These are phyloP conservation scores for Candida wancherniae DNA, from an alignment of 805 yeast genomes.

Conservation along the genomic window DNA sequence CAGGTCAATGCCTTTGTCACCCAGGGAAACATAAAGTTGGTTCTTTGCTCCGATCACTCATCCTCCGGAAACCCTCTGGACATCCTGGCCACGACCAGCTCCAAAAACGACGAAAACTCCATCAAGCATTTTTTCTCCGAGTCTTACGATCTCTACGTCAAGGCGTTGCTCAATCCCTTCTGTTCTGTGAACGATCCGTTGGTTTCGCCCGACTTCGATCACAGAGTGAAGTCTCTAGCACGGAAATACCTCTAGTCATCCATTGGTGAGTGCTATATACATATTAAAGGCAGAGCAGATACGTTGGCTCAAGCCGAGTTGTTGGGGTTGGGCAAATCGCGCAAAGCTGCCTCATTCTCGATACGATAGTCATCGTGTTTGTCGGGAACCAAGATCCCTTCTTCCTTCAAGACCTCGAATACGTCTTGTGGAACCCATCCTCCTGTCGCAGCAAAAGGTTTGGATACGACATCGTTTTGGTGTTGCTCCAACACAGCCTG, in stretches of 20 bases:
- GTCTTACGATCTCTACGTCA: conserved; percentile 81
- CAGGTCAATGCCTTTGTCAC: conserved; percentile 81
- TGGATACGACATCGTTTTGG: conserved; percentile 60
- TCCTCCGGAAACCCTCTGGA: conserved; percentile 9
- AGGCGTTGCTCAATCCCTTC: conserved; percentile 81
- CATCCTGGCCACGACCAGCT: conserved; percentile 6
- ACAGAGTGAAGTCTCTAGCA: conserved; percentile 65
- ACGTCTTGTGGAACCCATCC: conserved; percentile 97
- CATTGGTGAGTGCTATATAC: too few species aligned
- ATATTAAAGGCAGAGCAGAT: too few species aligned
- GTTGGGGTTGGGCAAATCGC: conserved; percentile 14
- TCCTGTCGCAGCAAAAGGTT: conserved; percentile 84
- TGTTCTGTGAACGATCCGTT: conserved; percentile 74
- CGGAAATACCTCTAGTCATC: conserved; percentile 58
- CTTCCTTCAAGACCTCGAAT: conserved; percentile 65
- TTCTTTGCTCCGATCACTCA: conserved; percentile 48
- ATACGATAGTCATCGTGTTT: conserved; percentile 42
- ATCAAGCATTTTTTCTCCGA: conserved; percentile 82
- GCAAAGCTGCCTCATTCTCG: conserved; percentile 26
- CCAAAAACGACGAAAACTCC: conserved; percentile 54
- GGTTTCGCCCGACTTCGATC: conserved; percentile 68
- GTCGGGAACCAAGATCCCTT: conserved; percentile 59
- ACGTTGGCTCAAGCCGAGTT: too few species aligned
- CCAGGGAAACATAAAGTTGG: conserved; percentile 78
- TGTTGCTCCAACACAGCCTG: conserved; percentile 56